Base-by-base conservation (phyloP, 2,329 filamentous ascomycete species). In the Epichloe gansuensis region DNA sequence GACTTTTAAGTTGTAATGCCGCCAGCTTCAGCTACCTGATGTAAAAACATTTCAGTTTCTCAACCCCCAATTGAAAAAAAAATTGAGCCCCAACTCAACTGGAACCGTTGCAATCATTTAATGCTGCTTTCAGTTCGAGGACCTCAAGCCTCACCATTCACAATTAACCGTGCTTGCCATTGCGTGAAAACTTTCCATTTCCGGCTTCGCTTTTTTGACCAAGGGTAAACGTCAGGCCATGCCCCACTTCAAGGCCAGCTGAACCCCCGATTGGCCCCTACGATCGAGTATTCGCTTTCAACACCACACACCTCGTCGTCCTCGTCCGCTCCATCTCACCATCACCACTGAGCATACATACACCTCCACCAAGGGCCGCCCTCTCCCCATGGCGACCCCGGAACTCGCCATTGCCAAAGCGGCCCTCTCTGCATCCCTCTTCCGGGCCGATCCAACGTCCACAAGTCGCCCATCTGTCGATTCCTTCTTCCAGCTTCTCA, bases 391-490 rank as follows among this genome's bases (percentile, higher is more conserved):
- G 82, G 76, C 81, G 17, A 81, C 81, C 45, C 82, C 85, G 60
- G 80, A 87, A 66, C 69, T 91, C 55, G 84, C 83, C 61, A 88
- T 91, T 59, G 83, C 86, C 57, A 91, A 88, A 71, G 86, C 87
- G 42, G 80, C 85, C n/a, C 80, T 93, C 59, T 80, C 83, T 6
- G 86, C 85, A 28, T 77, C 82, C 9, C 80, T 91, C 43, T 77
- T 91, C 54, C 83, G 85, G 56, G 78, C 84, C 42, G 87, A 91
- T 64, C 85, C 86, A n/a, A 75, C 72, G 21, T 78, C 85, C 9
- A 77, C 88, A 52, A 70, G 81, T 48, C 82, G 84, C 65, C 79
- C 82, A 61, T 79, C 85, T 55, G 85, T 91, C 67, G 77, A 84
- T 59, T 69, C 76, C 54, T 86, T 91, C 67, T 80, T 89, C 67